A percentile compares a stretch with the other conserved stretches of the same genome.
These are phyloP conservation scores for Escovopsis weberi DNA, from an alignment of 2,329 filamentous ascomycete genomes.

Conservation along the genomic window DNA sequence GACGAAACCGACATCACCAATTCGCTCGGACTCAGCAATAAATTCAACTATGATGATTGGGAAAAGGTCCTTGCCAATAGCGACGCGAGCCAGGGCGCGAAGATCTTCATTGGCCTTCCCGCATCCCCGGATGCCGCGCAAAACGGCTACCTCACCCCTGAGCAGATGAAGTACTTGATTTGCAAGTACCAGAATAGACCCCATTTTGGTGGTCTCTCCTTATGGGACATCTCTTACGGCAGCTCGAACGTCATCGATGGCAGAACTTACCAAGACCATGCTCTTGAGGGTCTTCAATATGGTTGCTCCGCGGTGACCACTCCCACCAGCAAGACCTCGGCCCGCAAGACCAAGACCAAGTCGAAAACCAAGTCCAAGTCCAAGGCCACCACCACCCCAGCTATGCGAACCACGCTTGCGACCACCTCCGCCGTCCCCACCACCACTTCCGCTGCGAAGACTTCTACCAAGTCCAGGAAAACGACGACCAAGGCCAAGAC, in stretches of 20 bases:
- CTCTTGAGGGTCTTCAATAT: constrained; percentile 22
- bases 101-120: constrained; percentile 32
- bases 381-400: constrained; percentile 2
- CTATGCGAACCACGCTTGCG: constrained; percentile 5
- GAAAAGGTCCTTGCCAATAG: constrained; percentile 18
- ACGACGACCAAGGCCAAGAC: constrained; percentile 1
- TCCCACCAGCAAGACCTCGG: constrained; percentile 8
- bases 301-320: constrained; percentile 18
- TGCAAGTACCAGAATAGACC: constrained; percentile 21
- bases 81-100: constrained; percentile 23
- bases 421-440: constrained; percentile 1
- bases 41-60: constrained; percentile 32
- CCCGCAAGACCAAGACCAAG: constrained; percentile 4
- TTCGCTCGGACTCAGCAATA: constrained; percentile 9
- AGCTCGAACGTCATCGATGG: constrained; percentile 16
- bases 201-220: constrained; percentile 30
- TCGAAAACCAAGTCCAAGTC: constrained; percentile 6
- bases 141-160: constrained; percentile 21
- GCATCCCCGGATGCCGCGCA: constrained; percentile 14
- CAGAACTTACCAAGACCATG: constrained; percentile 23
- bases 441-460: constrained; percentile 4
- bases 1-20: neutral
- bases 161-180: constrained; percentile 21
- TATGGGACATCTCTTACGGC: constrained; percentile 29
- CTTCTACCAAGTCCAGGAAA: constrained; percentile 1